phyloP scores from a whole-genome alignment of 2,329 filamentous ascomycete genomes.

The Coniochaeta sp. region DNA sequence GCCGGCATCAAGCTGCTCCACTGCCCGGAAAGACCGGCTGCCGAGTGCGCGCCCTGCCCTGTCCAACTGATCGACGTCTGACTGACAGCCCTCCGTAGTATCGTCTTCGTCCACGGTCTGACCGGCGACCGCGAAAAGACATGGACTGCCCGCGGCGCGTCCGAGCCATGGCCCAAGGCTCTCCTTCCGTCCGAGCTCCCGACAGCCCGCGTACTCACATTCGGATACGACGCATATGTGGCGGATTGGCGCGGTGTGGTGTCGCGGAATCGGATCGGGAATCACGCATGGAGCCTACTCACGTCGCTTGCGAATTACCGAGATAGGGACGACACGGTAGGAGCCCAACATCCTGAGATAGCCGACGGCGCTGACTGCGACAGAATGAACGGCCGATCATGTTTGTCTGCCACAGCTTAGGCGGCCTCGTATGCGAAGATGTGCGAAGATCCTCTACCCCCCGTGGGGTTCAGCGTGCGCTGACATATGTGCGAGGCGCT shows the following conservation, averaged over 20 bases:
- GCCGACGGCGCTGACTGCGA: background rate
- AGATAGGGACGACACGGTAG: slow-evolving; percentile 17
- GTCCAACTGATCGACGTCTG: background rate
- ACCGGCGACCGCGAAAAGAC: slow-evolving; percentile 24
- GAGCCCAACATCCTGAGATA: background rate
- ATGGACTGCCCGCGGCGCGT: slow-evolving; percentile 20
- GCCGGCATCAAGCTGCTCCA: slow-evolving; percentile 12
- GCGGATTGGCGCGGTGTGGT: slow-evolving; percentile 16
- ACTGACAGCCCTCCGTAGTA: slow-evolving; percentile 5
- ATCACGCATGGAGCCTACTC: slow-evolving; percentile 23
- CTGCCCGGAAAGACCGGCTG: slow-evolving; percentile 4
- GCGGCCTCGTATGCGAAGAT: slow-evolving; percentile 17
- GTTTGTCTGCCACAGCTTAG: slow-evolving; percentile 18
- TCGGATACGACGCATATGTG: slow-evolving; percentile 25
- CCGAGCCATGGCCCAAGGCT: slow-evolving; percentile 20
- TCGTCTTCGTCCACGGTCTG: slow-evolving; percentile 27
- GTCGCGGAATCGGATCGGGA: slow-evolving; percentile 18
- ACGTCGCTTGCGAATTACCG: slow-evolving; percentile 20
- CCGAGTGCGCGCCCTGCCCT: slow-evolving; percentile 11
- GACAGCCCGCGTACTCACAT: slow-evolving; percentile 21
- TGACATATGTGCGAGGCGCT: slow-evolving; percentile 13
- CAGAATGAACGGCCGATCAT: slow-evolving; percentile 16
- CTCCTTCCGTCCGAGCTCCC: slow-evolving; percentile 20
- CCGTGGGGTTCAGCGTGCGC: background rate
- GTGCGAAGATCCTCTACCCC: slow-evolving; percentile 4